phyloP scores from a whole-genome alignment of 768 basidiomycete genomes.

The Glaciozyma antarctica region DNA sequence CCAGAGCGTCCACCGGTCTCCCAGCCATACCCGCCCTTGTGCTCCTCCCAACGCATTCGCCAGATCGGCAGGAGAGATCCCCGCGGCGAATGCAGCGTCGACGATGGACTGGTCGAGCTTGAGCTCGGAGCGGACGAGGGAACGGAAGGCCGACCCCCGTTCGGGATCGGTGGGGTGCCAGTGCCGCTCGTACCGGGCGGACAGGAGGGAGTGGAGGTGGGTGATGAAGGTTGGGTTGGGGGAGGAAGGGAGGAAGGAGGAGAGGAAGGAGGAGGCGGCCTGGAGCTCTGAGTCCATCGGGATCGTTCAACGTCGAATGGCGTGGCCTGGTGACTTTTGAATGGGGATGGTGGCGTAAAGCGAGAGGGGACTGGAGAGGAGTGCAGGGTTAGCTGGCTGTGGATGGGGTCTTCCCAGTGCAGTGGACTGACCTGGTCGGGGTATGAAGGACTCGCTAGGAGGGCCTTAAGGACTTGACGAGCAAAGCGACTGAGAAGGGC shows the following conservation, averaged over 20 bases:
- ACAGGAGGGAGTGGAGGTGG: slow-evolving; percentile 13
- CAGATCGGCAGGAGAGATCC: neutral
- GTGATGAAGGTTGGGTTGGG: slow-evolving; percentile 3
- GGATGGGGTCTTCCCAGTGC: too few species aligned
- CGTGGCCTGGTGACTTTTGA: too few species aligned
- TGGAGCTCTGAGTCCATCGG: slow-evolving; percentile 27
- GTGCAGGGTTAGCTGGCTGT: too few species aligned
- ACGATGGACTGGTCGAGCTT: slow-evolving; percentile 10
- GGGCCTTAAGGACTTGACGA: too few species aligned
- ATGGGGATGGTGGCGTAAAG: too few species aligned
- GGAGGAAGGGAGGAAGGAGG: slow-evolving; percentile 17
- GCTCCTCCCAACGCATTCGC: neutral
- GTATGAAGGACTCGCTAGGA: too few species aligned
- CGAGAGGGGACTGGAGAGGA: too few species aligned
- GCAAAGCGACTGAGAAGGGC: too few species aligned
- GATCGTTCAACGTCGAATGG: too few species aligned
- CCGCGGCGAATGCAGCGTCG: neutral
- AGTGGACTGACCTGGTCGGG: too few species aligned
- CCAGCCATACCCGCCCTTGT: slow-evolving; percentile 5
- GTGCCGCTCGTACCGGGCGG: slow-evolving; percentile 25
- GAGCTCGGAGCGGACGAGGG: slow-evolving; percentile 18
- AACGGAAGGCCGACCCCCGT: slow-evolving; percentile 33
- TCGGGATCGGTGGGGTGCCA: slow-evolving; percentile 34
- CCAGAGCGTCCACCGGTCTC: slow-evolving; percentile 35
- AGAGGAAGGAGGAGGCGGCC: slow-evolving; percentile 27